Base-by-base conservation (phyloP, 306 rosid species). In the Mimosa bimucronata region DNA sequence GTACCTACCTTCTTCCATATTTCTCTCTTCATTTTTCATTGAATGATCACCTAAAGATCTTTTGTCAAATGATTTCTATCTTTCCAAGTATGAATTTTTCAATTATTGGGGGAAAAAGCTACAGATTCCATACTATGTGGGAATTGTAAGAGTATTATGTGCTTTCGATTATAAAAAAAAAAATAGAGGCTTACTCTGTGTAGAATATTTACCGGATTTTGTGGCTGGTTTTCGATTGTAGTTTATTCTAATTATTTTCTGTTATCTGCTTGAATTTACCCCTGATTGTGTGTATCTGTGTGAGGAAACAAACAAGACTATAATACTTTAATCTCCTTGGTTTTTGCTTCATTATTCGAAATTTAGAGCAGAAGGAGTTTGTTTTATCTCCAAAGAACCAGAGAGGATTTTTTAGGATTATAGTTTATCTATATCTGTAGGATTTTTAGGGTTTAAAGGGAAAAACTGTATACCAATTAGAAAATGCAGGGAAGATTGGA, bases 1-100 rank as follows among this genome's bases (percentile, higher is more conserved):
- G 98, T 92, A 11, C 72, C 25, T 46, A 50, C 16, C 5, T 12
- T 21, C 38, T n/a, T n/a, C n/a, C n/a, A n/a, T 41, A 6, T 40
- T 13, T 26, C 34, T 25, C 34, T 60, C 3, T 65, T 12, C 18
- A 25, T 23, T 58, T n/a, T n/a, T n/a, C n/a, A n/a, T 58, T 58
- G 66, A 58, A 58, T 18, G 31, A 12, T 7, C 4, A 4, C 66
- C 34, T 10, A 11, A 58, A n/a, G n/a, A n/a, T n/a, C n/a, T n/a
- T n/a, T n/a, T n/a, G n/a, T n/a, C n/a, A n/a, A n/a, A n/a, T n/a
- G n/a, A n/a, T n/a, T n/a, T n/a, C n/a, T n/a, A n/a, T n/a, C 2
- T 3, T 65, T 64, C 34, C 44, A 16, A 16, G 70, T 31, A 16
- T 18, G 42, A 31, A 31, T 65, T 65, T 30, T 65, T 41, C 14